Evolutionary conservation across 2,329 filamentous ascomycete genomes (phyloP).

Genomic region (Xylariaceae sp.): DNA sequence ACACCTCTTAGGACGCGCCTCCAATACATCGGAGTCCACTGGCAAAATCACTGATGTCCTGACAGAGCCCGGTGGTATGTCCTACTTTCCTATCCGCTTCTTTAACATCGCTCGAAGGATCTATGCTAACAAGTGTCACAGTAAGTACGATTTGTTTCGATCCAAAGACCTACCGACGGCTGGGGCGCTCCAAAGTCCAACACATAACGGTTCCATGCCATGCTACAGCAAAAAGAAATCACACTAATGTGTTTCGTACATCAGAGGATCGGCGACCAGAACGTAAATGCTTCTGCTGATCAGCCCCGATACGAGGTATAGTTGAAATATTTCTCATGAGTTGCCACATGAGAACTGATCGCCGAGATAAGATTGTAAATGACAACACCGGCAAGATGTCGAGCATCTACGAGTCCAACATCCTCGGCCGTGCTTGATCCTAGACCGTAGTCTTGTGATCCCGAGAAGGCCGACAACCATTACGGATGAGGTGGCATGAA

Average conservation of each 20-base stretch:
- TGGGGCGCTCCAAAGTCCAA: too few species aligned
- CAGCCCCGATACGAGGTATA: slow-evolving; percentile 25
- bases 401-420: slow-evolving; percentile 25
- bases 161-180: too few species aligned
- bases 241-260: too few species aligned
- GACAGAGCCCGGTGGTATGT: slow-evolving; percentile 19
- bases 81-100: too few species aligned
- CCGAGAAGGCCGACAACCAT: too few species aligned
- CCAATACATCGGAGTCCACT: slow-evolving; percentile 25
- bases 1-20: slow-evolving; percentile 17
- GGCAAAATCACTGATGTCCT: slow-evolving; percentile 23
- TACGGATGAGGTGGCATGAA: too few species aligned
- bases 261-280: slow-evolving; percentile 18
- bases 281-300: slow-evolving; percentile 22
- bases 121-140: too few species aligned
- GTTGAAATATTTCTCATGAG: not conserved
- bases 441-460: too few species aligned
- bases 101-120: too few species aligned
- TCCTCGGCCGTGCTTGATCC: slow-evolving; percentile 18
- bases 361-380: slow-evolving; percentile 21
- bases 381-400: slow-evolving; percentile 26
- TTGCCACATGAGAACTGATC: not conserved
- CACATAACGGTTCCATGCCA: too few species aligned
- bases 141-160: too few species aligned
- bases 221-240: too few species aligned